Evolutionary conservation across 1,284 basidiomycete genomes (phyloP).

Genomic region (Cutaneotrichosporon daszewskae): DNA sequence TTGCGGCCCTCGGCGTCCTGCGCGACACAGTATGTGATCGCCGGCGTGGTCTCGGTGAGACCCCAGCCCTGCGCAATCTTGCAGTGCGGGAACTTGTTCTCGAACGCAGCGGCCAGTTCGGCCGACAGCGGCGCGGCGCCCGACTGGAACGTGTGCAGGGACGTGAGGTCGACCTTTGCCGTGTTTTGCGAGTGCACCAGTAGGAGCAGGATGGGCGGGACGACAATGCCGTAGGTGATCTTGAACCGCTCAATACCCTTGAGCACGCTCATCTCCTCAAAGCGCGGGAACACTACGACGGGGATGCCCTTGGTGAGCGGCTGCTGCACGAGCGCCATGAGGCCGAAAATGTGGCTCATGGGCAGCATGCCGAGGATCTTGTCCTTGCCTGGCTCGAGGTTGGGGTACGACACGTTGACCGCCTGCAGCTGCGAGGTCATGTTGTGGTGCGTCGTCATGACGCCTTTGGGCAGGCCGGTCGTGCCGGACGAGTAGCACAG

Average conservation of each 20-base stretch:
- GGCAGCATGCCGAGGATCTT: conserved; percentile 14
- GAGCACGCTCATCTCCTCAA: conserved; percentile 56
- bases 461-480: conserved; percentile 45
- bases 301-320: conserved; percentile 58
- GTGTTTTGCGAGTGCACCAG: conserved; percentile 53
- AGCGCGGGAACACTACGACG: conserved; percentile 63
- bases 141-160: conserved; percentile 59
- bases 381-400: conserved; percentile 8
- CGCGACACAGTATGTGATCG: conserved; percentile 33
- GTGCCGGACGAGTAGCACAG: conserved; percentile 66
- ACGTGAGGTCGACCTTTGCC: conserved; percentile 63
- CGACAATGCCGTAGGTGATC: conserved; percentile 61
- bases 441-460: conserved; percentile 61
- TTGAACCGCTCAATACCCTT: conserved; percentile 64
- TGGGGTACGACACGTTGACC: conserved; percentile 2
- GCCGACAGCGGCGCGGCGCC: conserved; percentile 75
- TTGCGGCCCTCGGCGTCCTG: conserved; percentile 43
- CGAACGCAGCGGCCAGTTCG: conserved; percentile 32
- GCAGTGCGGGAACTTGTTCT: conserved; percentile 20
- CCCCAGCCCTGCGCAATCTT: conserved; percentile 46
- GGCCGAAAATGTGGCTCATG: conserved; percentile 17
- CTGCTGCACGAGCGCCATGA: conserved; percentile 53
- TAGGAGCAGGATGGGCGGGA: conserved; percentile 73
- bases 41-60: conserved; percentile 51
- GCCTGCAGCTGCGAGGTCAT: conserved; percentile 46